Base-by-base conservation (phyloP, 176 grass and related monocot species). In the Ensete ventricosum region DNA sequence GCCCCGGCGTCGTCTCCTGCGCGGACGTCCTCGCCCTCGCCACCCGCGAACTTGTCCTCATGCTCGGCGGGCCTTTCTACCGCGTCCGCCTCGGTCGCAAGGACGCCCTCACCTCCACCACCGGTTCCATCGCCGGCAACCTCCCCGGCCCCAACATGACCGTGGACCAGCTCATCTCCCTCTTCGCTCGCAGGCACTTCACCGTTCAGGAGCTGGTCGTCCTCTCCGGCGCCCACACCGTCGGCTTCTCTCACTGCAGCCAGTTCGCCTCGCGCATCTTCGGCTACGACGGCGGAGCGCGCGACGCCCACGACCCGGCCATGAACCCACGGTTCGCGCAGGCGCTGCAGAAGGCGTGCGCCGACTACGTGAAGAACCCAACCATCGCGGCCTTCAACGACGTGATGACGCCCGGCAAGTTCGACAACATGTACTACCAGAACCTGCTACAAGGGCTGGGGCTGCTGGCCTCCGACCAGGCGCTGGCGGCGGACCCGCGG, bases 391-490 rank as follows among this genome's bases (percentile, higher is more conserved):
- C 14, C 2, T 62, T 62, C 57, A 62, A 62, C 57, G 57, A 62
- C 57, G 57, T 62, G 6, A 62, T 62, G 57, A 62, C 57, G 57
- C 57, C 57, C 17, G 57, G 57, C 57, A 62, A 62, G 57, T 62
- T 62, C 57, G 57, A 62, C 57, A 62, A 62, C 57, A 62, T 62
- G 57, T 62, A 62, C 14, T 62, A 62, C 57, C 16, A n/a, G 57
- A 62, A 62, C 57, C 13, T 62, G 10, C 17, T 62, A 5, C 57
- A 1, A 7, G 57, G 57, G 3, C 14, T 62, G 57, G 57, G 57
- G 57, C 57, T 62, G 1, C 57, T 62, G 57, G 57, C 57, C 57
- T 62, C 57, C 17, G 57, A 62, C 57, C 57, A 62, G 17, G 14
- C 20, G 17, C 17, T 62, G 57, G 57, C 57, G 17, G 10, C 11